phyloP scores from a whole-genome alignment of 78 protist genomes.

The Planoprotostelium fungivorum region DNA sequence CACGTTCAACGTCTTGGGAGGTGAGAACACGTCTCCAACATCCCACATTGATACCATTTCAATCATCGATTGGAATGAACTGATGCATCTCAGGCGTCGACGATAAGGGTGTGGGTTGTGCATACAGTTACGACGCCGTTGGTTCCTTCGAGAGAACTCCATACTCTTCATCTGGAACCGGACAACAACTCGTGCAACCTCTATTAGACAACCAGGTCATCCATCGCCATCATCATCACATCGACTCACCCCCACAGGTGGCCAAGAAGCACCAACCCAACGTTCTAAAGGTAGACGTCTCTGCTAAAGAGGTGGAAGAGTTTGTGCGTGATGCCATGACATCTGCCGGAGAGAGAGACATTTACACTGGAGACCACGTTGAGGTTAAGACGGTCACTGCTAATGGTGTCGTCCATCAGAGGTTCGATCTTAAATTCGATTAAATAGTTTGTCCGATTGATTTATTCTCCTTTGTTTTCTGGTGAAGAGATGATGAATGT shows the following conservation, averaged over 20 bases:
- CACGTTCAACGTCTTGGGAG: constrained; percentile 90
- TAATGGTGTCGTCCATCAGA: constrained; percentile 41
- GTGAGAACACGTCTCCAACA: constrained; percentile 66
- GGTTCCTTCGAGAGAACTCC: constrained; percentile 83
- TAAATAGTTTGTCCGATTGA: too few relatives aligned
- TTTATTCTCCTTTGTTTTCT: too few relatives aligned
- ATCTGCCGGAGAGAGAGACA: constrained; percentile 97
- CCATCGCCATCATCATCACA: background rate
- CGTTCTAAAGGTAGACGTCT: constrained; percentile 33
- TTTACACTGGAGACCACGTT: constrained; percentile 96
- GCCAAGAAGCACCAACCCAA: constrained; percentile 27
- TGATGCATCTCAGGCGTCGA: constrained; percentile 38
- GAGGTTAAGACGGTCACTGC: constrained; percentile 74
- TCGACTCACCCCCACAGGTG: constrained; percentile 24
- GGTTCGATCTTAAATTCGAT: constrained; percentile 48
- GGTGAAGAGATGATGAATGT: too few relatives aligned
- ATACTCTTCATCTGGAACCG: constrained; percentile 87
- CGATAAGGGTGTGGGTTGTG: constrained; percentile 79
- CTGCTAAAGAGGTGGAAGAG: constrained; percentile 70
- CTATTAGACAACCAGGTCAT: constrained; percentile 89
- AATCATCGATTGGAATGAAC: background rate
- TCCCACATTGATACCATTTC: background rate
- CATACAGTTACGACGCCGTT: constrained; percentile 93
- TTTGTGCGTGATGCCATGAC: constrained; percentile 83
- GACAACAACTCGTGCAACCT: constrained; percentile 84